Evolutionary conservation across 768 basidiomycete species (phyloP).

Genomic region (Auricularia cornea): DNA sequence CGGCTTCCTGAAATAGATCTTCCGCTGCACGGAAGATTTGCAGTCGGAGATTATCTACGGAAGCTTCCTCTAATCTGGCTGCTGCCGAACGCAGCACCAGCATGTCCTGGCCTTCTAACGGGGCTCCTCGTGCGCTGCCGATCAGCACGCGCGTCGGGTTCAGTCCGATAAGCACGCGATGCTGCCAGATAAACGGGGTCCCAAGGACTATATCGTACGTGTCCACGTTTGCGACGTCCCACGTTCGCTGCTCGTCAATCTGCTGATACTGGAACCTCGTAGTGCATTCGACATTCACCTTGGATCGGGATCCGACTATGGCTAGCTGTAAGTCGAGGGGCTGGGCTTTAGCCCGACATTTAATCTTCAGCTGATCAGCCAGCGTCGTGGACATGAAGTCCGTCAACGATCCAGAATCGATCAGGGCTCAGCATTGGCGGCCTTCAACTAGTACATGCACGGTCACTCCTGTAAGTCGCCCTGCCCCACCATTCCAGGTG

Average conservation of each 20-base stretch:
- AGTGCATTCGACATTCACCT: too few relatives aligned
- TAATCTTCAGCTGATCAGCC: not conserved
- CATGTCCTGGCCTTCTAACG: not conserved
- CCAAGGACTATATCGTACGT: conserved; percentile 1
- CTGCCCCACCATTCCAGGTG: too few relatives aligned
- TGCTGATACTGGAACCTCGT: too few relatives aligned
- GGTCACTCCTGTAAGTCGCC: too few relatives aligned
- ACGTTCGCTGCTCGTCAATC: not conserved
- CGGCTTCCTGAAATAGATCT: conserved; percentile 7
- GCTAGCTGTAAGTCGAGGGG: too few relatives aligned
- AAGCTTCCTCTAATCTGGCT: not conserved
- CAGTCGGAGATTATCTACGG: conserved; percentile 3
- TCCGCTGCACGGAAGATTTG: conserved; percentile 4
- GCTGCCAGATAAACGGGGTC: conserved; percentile 1
- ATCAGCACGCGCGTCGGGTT: too few relatives aligned
- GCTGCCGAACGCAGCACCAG: not conserved
- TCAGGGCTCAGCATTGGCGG: too few relatives aligned
- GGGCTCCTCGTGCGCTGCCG: too few relatives aligned
- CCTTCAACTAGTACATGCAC: too few relatives aligned
- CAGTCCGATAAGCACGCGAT: too few relatives aligned
- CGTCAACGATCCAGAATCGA: not conserved
- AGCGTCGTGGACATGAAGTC: conserved; percentile 4
- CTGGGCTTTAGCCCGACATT: too few relatives aligned
- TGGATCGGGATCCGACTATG: too few relatives aligned
- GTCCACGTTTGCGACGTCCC: conserved; percentile 3